phyloP scores from a whole-genome alignment of 768 basidiomycete genomes.

The Psilocybe cubensis region DNA sequence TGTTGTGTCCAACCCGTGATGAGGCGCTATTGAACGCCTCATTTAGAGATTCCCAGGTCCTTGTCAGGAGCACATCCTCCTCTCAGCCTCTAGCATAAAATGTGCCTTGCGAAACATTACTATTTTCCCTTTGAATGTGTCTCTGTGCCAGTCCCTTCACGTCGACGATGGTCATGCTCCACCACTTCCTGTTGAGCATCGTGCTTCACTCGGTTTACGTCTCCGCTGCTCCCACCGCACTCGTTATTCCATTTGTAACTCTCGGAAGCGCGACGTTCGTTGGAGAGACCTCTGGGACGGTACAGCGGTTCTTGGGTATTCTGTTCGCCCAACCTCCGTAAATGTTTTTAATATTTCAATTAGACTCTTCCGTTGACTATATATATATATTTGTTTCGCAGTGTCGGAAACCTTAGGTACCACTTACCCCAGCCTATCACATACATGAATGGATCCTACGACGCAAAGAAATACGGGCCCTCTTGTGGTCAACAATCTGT shows the following conservation, averaged over 20 bases:
- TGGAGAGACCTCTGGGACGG: slow-evolving; percentile 34
- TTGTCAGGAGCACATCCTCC: neutral
- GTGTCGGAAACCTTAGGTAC: no score
- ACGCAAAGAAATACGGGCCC: neutral
- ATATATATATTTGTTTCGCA: neutral
- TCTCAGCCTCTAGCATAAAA: neutral
- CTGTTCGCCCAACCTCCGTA: neutral
- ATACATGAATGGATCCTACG: neutral
- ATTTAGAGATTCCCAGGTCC: neutral
- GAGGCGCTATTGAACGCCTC: no score
- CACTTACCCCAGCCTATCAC: neutral
- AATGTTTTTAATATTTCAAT: neutral
- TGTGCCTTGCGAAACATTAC: no score
- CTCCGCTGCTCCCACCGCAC: slow-evolving; percentile 21
- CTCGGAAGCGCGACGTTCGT: slow-evolving; percentile 49
- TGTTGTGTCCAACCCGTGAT: neutral
- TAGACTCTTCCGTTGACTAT: neutral
- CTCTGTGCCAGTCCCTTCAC: neutral
- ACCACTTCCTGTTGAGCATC: slow-evolving; percentile 14
- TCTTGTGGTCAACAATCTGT: neutral
- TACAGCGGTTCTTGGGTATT: slow-evolving; percentile 35
- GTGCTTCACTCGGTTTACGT: slow-evolving; percentile 15
- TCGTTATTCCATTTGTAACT: slow-evolving; percentile 35
- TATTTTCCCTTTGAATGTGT: neutral
- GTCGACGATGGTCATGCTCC: slow-evolving; percentile 22